These are phyloP conservation scores for Penicillium turbatum DNA, from an alignment of 495 filamentous ascomycete genomes.

Conservation along the genomic window DNA sequence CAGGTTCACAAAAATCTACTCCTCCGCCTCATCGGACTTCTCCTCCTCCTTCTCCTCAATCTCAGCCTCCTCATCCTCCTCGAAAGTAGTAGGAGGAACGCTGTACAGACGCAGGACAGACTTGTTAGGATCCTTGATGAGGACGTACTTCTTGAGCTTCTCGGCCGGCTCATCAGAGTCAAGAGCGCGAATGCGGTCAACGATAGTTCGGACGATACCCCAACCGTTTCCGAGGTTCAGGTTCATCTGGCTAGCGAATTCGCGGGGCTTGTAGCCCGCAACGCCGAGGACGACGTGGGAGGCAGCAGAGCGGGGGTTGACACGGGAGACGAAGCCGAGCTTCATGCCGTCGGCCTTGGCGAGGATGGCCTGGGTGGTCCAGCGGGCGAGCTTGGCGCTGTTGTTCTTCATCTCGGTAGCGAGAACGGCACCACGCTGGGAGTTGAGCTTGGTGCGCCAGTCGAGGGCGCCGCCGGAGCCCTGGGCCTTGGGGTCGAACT, in stretches of 20 bases:
- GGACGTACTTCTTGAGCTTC: constrained; percentile 60
- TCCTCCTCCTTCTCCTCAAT: constrained; percentile 43
- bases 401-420: constrained; percentile 99
- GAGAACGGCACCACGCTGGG: constrained; percentile 90
- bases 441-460: constrained; percentile 90
- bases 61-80: constrained; percentile 60
- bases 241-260: constrained; percentile 98
- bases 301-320: constrained; percentile 82
- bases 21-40: constrained; percentile 25
- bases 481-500: constrained; percentile 96
- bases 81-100: constrained; percentile 81
- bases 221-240: constrained; percentile 93
- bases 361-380: constrained; percentile 93
- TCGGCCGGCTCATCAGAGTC: constrained; percentile 68
- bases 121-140: constrained; percentile 92
- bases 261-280: constrained; percentile 91
- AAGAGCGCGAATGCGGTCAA: constrained; percentile 67
- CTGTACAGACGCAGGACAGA: constrained; percentile 86
- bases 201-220: constrained; percentile 97
- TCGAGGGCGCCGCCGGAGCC: constrained; percentile 90
- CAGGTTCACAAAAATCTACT: constrained; percentile 26
- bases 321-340: constrained; percentile 95
- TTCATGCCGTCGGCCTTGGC: constrained; percentile 97
- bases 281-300: constrained; percentile 94
- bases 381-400: constrained; percentile 92